Evolutionary conservation across 352 stramenopile genomes (phyloP).

Genomic region (Phytophthora cryptogea): DNA sequence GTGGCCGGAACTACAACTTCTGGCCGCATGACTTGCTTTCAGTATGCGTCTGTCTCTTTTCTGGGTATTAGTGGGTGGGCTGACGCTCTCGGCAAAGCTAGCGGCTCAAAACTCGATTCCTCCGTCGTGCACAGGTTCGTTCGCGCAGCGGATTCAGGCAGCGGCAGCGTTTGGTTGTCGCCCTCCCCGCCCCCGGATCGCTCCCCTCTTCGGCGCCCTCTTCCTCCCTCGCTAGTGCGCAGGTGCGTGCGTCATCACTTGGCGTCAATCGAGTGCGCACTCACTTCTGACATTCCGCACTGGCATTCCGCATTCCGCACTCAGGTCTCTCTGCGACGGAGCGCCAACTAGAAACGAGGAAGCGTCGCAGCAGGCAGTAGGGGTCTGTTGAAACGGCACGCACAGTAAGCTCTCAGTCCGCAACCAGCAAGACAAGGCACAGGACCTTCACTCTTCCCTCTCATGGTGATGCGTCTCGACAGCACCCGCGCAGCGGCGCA

Average conservation of each 20-base stretch:
- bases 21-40: constrained; percentile 10
- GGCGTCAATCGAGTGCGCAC: background rate
- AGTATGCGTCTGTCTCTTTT: constrained; percentile 20
- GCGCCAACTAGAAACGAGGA: background rate
- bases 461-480: constrained; percentile 32
- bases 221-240: background rate
- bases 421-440: constrained; percentile 2
- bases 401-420: background rate
- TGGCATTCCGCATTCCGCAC: background rate
- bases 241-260: constrained; percentile 3
- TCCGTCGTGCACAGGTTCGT: constrained; percentile 8
- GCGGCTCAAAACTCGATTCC: constrained; percentile 15
- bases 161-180: constrained; percentile 49
- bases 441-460: too few species aligned
- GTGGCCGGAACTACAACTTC: constrained; percentile 11
- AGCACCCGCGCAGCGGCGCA: constrained; percentile 8
- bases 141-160: constrained; percentile 21
- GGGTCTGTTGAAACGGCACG: background rate
- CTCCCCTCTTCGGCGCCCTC: background rate
- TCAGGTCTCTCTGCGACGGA: background rate
- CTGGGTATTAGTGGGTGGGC: constrained; percentile 18
- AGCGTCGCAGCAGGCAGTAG: background rate
- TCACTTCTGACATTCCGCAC: background rate
- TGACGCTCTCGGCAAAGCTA: constrained; percentile 6
- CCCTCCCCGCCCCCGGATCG: constrained; percentile 11